Evolutionary conservation across 2,329 filamentous ascomycete genomes (phyloP).

Genomic region (Coniosporium uncinatum): DNA sequence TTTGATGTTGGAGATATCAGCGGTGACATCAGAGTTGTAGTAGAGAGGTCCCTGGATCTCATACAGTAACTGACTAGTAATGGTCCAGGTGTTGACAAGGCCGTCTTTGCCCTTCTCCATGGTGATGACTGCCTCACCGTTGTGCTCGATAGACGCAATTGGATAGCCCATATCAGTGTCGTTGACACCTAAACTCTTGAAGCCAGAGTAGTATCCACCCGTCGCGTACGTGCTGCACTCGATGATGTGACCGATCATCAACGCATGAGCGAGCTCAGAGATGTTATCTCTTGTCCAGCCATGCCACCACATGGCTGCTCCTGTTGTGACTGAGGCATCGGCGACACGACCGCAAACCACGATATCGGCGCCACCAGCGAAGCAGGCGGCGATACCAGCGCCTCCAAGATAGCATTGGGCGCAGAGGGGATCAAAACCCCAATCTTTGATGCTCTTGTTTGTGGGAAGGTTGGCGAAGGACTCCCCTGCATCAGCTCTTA

Average conservation of each 20-base stretch:
- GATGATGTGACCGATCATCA: constrained; percentile 15
- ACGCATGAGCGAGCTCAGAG: constrained; percentile 11
- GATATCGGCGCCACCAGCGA: constrained; percentile 13
- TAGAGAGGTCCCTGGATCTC: constrained; percentile 7
- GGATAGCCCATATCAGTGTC: constrained; percentile 15
- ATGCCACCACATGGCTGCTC: constrained; percentile 13
- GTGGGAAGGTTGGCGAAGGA: constrained; percentile 18
- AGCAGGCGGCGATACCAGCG: constrained; percentile 15
- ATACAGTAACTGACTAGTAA: constrained; percentile 5
- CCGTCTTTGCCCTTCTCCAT: constrained; percentile 10
- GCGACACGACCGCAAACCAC: constrained; percentile 14
- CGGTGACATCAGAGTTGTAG: constrained; percentile 7
- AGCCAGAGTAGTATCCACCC: constrained; percentile 23
- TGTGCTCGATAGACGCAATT: constrained; percentile 13
- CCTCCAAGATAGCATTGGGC: constrained; percentile 19
- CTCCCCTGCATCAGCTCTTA: too few species aligned
- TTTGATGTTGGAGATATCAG: constrained; percentile 3
- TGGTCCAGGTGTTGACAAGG: not conserved
- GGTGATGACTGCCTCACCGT: constrained; percentile 11
- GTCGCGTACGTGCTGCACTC: constrained; percentile 20
- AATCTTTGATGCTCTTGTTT: constrained; percentile 16
- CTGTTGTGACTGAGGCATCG: constrained; percentile 13
- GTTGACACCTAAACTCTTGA: too few species aligned
- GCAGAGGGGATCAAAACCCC: constrained; percentile 16
- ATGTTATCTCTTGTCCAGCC: constrained; percentile 9